Percentiles rank a stretch among this genome's conserved stretches.
Evolutionary conservation across 768 basidiomycete genomes (phyloP).

Genomic region (Tricholoma hemisulphureum): DNA sequence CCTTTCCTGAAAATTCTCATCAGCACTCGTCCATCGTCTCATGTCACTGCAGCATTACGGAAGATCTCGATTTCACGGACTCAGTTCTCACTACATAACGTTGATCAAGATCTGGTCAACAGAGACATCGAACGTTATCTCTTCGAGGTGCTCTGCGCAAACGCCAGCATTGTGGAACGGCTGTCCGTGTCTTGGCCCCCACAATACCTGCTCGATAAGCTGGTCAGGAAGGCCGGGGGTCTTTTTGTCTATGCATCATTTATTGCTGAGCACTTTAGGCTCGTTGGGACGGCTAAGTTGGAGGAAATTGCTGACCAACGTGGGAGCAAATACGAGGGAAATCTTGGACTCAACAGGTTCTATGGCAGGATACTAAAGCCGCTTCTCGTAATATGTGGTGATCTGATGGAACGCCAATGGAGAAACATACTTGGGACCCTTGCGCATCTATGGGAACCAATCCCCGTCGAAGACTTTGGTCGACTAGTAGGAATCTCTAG

Average conservation of each 20-base stretch:
- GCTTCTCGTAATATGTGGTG: not conserved
- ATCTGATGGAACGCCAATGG: not conserved
- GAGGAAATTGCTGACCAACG: conserved; percentile 10
- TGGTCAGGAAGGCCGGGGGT: conserved; percentile 13
- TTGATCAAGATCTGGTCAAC: conserved; percentile 9
- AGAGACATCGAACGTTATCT: conserved; percentile 12
- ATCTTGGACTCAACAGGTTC: conserved; percentile 15
- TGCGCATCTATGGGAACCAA: conserved; percentile 9
- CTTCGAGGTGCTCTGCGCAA: conserved; percentile 11
- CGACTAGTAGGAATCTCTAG: not conserved
- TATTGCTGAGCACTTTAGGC: conserved; percentile 8
- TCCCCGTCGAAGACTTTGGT: conserved; percentile 2
- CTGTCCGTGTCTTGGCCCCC: conserved; percentile 16
- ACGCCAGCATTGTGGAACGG: conserved; percentile 13
- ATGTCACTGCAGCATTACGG: not conserved
- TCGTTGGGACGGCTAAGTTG: conserved; percentile 11
- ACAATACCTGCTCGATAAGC: conserved; percentile 10
- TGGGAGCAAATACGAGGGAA: conserved; percentile 17
- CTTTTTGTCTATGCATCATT: conserved; percentile 16
- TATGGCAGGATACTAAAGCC: conserved; percentile 13
- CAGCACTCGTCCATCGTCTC: conserved; percentile 13
- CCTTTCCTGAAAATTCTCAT: conserved; percentile 17
- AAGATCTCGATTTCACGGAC: conserved; percentile 2
- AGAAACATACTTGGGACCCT: conserved; percentile 6
- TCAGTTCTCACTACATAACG: conserved; percentile 10